Evolutionary conservation across 768 basidiomycete species (phyloP).

Genomic region (Sporobolomyces phaffii): DNA sequence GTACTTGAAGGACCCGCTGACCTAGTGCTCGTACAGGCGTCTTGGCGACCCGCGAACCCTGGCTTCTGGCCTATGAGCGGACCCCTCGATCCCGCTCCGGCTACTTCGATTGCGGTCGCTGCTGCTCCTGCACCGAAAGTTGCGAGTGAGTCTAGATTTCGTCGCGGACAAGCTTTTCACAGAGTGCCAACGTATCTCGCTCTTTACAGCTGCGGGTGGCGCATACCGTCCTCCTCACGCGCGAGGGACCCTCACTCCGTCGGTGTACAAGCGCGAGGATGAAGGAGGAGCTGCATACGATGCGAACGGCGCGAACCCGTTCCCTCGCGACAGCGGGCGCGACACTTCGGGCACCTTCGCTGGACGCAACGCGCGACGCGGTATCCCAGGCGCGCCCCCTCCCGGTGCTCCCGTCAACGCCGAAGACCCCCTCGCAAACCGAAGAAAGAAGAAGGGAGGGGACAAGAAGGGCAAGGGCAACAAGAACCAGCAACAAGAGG

Average conservation of each 20-base stretch:
- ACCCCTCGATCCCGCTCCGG: conserved; percentile 60
- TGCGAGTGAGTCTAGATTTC: conserved; percentile 43
- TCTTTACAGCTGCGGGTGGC: conserved; percentile 54
- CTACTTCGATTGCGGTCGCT: conserved; percentile 53
- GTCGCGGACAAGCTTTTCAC: neutral
- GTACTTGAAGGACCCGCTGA: neutral
- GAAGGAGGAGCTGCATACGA: conserved; percentile 64
- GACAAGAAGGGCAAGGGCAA: conserved; percentile 39
- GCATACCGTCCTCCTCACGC: conserved; percentile 93
- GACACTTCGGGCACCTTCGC: conserved; percentile 14
- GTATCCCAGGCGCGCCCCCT: conserved; percentile 32
- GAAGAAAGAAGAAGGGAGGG: conserved; percentile 41
- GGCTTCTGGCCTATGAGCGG: conserved; percentile 65
- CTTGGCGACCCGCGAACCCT: conserved; percentile 70
- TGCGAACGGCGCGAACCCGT: conserved; percentile 51
- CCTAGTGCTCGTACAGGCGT: conserved; percentile 46
- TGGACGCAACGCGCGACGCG: conserved; percentile 15
- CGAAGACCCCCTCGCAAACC: conserved; percentile 32
- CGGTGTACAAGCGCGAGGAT: conserved; percentile 85
- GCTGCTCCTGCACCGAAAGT: conserved; percentile 54
- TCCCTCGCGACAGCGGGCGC: conserved; percentile 43
- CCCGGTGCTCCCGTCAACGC: conserved; percentile 8
- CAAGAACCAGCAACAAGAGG: conserved; percentile 12
- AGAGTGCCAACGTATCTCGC: conserved; percentile 38
- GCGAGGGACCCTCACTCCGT: conserved; percentile 76